phyloP scores from a whole-genome alignment of 176 grass and related monocot species.

The Echinochloa phyllopogon region DNA sequence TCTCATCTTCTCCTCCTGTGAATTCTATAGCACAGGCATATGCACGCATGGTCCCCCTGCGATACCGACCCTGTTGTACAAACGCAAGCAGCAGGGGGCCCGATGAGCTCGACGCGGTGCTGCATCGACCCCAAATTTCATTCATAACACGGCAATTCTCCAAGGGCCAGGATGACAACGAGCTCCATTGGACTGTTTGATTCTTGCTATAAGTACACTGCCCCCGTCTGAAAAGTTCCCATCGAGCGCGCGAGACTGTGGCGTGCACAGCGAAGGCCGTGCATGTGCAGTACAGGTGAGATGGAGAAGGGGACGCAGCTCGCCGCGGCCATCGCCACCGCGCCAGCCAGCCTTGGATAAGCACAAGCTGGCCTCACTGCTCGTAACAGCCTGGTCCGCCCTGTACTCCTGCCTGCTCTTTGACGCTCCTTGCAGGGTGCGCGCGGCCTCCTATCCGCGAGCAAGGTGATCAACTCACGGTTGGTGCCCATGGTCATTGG shows the following conservation, averaged over 20 bases:
- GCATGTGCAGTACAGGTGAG: conserved; percentile 29
- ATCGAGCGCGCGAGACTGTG: not conserved
- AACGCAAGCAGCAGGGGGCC: not conserved
- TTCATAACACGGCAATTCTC: not conserved
- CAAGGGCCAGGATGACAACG: not conserved
- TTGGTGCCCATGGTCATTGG: not conserved
- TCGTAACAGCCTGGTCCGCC: not conserved
- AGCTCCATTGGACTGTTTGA: not conserved
- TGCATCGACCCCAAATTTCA: not conserved
- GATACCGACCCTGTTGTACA: not conserved
- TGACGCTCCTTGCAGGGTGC: not conserved
- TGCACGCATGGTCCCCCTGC: not conserved
- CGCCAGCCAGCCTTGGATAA: conserved; percentile 22
- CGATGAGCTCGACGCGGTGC: not conserved
- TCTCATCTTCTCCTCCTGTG: not conserved
- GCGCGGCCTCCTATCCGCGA: not conserved
- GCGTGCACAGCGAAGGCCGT: not conserved
- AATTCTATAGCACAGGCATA: not conserved
- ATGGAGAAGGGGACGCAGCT: conserved; percentile 12
- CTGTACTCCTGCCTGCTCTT: not conserved
- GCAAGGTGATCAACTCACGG: not conserved
- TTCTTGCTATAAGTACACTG: not conserved
- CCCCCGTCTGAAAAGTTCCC: not conserved
- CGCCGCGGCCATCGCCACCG: not conserved
- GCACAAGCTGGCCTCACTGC: conserved; percentile 38